Base-by-base conservation (phyloP, 2,329 filamentous ascomycete genomes). In the Harringtonia lauricola region DNA sequence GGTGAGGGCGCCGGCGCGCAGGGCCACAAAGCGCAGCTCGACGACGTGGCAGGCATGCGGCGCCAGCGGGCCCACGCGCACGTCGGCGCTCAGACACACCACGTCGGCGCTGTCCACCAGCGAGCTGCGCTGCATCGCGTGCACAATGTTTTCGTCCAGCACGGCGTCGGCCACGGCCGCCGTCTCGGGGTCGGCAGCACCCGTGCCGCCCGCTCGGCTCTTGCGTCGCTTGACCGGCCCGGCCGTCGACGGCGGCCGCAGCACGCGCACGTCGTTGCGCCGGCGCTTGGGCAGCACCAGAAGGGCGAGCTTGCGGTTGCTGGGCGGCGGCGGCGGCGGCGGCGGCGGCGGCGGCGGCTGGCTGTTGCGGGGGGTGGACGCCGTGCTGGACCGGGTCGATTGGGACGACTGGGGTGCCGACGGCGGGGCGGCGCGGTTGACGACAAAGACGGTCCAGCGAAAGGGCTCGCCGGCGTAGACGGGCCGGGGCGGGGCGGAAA, bases 41-140 rank as follows among this genome's bases (percentile, higher is more conserved):
- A 77, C 79, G 31, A 82, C 81, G 53, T 87, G 83, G 55, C 83
- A 89, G 9, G 83, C 79, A 2, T 76, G 77, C 0, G 85, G 77
- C 22, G 79, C 74, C 31, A 92, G 64, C 28, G 83, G 83, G 1
- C 85, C 85, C 26, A 89, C 74, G 28, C 83, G 70, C 21, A 81
- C 75, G 59, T 89, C 84, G 4, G 83, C 80, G 46, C 79, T 52
- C 40, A 89, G 64, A 54, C 81, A 87, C n/a, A 87, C 67, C 28
- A 89, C 63, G 51, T 87, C 81, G 3, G 79, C 72, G 10, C 70
- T 65, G 46, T 85, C 81, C 22, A 79, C 65, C 22, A 72, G 64
- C 17, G 78, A 76, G 55, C 71, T 78, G 56, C 75, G 76, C 57
- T 86, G 83, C 66, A 83, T 76, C 17, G 79, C 80, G 56, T 86